Base-by-base conservation (phyloP, 306 rosid species). In the Cicer chorassanicum region DNA sequence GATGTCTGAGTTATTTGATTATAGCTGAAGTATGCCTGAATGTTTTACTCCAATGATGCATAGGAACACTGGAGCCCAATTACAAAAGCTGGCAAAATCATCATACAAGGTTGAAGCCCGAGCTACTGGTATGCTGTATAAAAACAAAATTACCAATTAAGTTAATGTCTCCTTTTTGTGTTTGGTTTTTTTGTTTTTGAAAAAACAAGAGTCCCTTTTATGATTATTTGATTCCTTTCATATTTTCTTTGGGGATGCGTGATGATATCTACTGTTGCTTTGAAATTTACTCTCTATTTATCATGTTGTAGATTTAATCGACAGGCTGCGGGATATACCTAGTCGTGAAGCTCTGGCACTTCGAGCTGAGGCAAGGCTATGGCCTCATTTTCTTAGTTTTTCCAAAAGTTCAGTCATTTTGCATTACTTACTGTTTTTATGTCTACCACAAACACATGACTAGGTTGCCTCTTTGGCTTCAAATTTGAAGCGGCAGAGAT, bases 391-490 rank as follows among this genome's bases (percentile, higher is more conserved):
- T 63, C 6, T 53, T 39, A 78, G 57, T 63, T 71, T 59, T 54
- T n/a, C 43, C 36, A n/a, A 6, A 78, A 45, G 36, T 53, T 49
- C 60, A 15, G 79, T 38, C 40, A 18, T 53, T 57, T 43, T 45
- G 53, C 38, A 69, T 54, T 65, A 13, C 73, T 79, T 14, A 34
- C 61, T 64, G 41, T 65, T 74, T 63, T 65, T 18, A 29, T 45
- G 49, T 72, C 41, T 73, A 73, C 75, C 62, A 6, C 59, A 74
- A 84, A 34, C 13, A 60, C 56, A 40, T 68, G 60, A 43, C 51
- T 57, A 93, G 98, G 94, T 89, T 76, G 98, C 98, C 78, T 85
- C 96, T 8, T 59, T 91, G 80, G 59, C 84, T 29, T 86, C 93
- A 43, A 63, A 15, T 76, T 68, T 93, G 73, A 91, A 87, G 86